These are phyloP conservation scores for Glycyrrhiza uralensis DNA, from an alignment of 306 rosid species.

Conservation along the genomic window DNA sequence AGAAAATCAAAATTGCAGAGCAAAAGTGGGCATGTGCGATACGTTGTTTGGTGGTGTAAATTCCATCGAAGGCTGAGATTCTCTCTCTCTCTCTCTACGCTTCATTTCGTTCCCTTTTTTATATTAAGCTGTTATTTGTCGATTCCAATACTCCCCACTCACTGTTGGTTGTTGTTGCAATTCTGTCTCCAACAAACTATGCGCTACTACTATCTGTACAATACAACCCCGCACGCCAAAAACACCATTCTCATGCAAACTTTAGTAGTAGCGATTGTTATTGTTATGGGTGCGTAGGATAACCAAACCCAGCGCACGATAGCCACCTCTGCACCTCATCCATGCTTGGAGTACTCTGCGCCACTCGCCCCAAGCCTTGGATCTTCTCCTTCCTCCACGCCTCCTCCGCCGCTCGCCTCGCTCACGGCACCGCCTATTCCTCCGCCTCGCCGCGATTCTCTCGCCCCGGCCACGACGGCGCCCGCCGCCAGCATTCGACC, in stretches of 20 bases:
- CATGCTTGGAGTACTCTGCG: slow-evolving; percentile 39
- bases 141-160: background rate
- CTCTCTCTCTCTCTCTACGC: background rate
- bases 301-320: slow-evolving; percentile 21
- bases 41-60: background rate
- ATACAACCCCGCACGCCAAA: slow-evolving; percentile 8
- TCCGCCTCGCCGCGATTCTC: slow-evolving; percentile 17
- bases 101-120: background rate
- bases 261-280: too few relatives aligned
- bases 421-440: slow-evolving; percentile 9
- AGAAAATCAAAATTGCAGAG: background rate
- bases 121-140: background rate
- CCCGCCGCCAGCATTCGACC: slow-evolving; percentile 59
- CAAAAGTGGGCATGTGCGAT: background rate
- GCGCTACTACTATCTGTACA: too few relatives aligned
- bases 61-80: background rate
- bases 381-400: slow-evolving; percentile 42
- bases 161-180: background rate
- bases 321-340: slow-evolving; percentile 2
- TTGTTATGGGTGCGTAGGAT: slow-evolving; percentile 30
- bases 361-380: slow-evolving; percentile 38
- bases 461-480: background rate
- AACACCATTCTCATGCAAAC: background rate
- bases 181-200: background rate
- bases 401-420: slow-evolving; percentile 36